Evolutionary conservation across 2,329 filamentous ascomycete species (phyloP).

Genomic region (Colletotrichum sidae): DNA sequence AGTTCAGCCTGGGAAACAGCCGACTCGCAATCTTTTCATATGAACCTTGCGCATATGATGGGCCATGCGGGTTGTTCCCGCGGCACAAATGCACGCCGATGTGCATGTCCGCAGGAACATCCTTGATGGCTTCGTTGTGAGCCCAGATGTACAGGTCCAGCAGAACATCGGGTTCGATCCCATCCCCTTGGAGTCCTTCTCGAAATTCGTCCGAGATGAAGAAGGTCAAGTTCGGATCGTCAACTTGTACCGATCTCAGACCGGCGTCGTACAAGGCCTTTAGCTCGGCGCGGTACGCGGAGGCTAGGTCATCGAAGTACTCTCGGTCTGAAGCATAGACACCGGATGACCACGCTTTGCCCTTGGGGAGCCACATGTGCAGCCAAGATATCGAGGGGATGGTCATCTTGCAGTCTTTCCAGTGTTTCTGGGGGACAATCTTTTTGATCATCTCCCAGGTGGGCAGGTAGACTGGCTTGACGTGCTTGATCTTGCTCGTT

Average conservation of each 20-base stretch:
- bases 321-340: conserved; percentile 51
- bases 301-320: conserved; percentile 74
- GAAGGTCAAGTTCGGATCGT: conserved; percentile 77
- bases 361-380: conserved; percentile 42
- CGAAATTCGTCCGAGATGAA: conserved; percentile 81
- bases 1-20: conserved; percentile 71
- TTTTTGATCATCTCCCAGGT: conserved; percentile 61
- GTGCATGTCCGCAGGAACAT: conserved; percentile 76
- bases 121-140: conserved; percentile 78
- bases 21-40: conserved; percentile 76
- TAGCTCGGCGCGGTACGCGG: conserved; percentile 73
- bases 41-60: conserved; percentile 74
- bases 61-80: conserved; percentile 73
- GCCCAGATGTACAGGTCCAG: conserved; percentile 81
- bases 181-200: conserved; percentile 75
- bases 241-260: conserved; percentile 73
- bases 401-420: conserved; percentile 64
- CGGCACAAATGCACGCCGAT: conserved; percentile 83
- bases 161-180: conserved; percentile 74
- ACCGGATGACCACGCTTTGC: conserved; percentile 38
- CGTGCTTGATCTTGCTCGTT: conserved; percentile 58
- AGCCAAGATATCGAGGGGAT: conserved; percentile 65
- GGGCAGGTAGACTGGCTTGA: conserved; percentile 58
- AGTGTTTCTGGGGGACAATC: conserved; percentile 57
- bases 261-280: conserved; percentile 71